Percentiles rank a stretch among this genome's conserved stretches.
Evolutionary conservation across 2,329 filamentous ascomycete species (phyloP).

Genomic region (Hymenoscyphus fructigenus): DNA sequence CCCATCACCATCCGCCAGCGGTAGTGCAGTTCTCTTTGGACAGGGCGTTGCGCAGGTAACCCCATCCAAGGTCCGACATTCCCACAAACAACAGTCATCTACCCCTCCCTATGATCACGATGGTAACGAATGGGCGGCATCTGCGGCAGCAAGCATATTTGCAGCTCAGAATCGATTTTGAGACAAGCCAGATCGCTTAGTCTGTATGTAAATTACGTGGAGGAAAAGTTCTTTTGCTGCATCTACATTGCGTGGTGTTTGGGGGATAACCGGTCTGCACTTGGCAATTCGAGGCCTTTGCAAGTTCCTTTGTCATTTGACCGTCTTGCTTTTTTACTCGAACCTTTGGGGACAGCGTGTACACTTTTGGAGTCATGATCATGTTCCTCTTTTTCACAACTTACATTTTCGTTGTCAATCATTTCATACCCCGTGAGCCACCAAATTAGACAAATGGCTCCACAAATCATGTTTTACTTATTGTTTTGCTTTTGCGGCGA

Average conservation of each 20-base stretch:
- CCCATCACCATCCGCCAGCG: slow-evolving; percentile 76
- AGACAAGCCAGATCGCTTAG: slow-evolving; percentile 18
- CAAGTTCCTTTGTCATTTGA: slow-evolving; percentile 24
- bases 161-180: slow-evolving; percentile 66
- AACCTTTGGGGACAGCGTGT: not conserved
- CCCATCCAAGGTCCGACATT: slow-evolving; percentile 46
- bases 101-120: slow-evolving; percentile 96
- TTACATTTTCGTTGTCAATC: not conserved
- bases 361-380: slow-evolving; percentile 1
- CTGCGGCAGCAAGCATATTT: slow-evolving; percentile 79
- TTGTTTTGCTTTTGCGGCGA: not conserved
- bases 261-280: slow-evolving; percentile 19
- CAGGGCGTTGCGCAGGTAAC: slow-evolving; percentile 55
- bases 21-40: slow-evolving; percentile 69
- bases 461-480: not conserved
- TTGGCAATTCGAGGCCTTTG: not conserved
- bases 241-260: slow-evolving; percentile 39
- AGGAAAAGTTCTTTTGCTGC: slow-evolving; percentile 35
- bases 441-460: not conserved
- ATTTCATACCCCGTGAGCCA: slow-evolving; percentile 3
- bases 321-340: slow-evolving; percentile 2
- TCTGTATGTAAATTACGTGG: slow-evolving; percentile 34
- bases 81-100: slow-evolving; percentile 80
- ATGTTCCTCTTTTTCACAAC: not conserved
- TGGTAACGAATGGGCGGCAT: slow-evolving; percentile 86